Conservation (phyloP, 345 rosid genomes). For the Clausena lansium region DNA sequence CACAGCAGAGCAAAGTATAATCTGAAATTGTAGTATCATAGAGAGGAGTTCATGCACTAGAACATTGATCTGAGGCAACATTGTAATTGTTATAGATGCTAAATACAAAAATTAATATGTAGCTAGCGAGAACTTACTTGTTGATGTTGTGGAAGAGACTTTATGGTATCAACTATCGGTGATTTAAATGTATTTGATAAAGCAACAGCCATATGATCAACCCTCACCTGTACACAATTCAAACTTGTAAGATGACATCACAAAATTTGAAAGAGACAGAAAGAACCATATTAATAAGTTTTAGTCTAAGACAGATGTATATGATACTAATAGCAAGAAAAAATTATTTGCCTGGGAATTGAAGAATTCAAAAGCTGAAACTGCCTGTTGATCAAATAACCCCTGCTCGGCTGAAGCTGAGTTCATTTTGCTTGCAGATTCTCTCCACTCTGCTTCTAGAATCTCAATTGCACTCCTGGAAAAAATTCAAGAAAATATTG, state of each 20-base stretch:
- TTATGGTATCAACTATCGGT: constrained; percentile 78
- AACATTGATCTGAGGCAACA: neutral
- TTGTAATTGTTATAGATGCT: neutral
- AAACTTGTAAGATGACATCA: neutral
- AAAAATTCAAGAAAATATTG: constrained; percentile 4
- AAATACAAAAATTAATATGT: neutral
- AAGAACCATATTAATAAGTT: neutral
- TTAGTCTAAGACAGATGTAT: neutral
- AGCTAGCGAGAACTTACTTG: constrained; percentile 48
- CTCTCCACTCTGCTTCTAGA: constrained; percentile 66
- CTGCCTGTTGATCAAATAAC: constrained; percentile 19
- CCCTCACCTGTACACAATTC: constrained; percentile 50
- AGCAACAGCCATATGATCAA: constrained; percentile 81
- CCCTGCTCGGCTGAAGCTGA: constrained; percentile 23
- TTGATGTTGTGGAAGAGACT: constrained; percentile 94
- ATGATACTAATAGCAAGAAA: neutral
- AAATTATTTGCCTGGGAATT: constrained; percentile 24
- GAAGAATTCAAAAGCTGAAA: constrained; percentile 25
- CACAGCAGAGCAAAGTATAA: constrained; percentile 76
- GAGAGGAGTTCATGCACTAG: neutral
- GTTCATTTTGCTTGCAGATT: constrained; percentile 27
- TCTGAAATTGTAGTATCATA: constrained; percentile 38
- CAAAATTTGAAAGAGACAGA: neutral
- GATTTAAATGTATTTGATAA: constrained; percentile 81
- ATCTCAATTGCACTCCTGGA: constrained; percentile 79